Evolutionary conservation across 768 basidiomycete genomes (phyloP).

Genomic region (Coprinopsis cinerea): DNA sequence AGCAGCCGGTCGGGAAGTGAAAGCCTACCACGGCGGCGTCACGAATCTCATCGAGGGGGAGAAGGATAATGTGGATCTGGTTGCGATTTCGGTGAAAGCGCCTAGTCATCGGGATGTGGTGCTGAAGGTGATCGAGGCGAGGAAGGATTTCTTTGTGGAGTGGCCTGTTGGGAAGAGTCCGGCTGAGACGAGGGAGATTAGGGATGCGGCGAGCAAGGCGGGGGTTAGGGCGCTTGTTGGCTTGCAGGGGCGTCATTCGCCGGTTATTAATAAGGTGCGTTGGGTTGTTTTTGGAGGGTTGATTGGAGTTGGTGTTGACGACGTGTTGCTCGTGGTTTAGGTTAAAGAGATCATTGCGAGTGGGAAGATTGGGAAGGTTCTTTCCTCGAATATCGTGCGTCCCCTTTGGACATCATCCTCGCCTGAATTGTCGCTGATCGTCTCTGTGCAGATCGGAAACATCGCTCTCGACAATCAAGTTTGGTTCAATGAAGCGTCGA

Average conservation of each 20-base stretch:
- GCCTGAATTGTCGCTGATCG: too few species aligned
- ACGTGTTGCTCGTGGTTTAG: conserved; percentile 2
- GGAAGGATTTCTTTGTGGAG: conserved; percentile 33
- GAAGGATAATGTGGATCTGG: conserved; percentile 30
- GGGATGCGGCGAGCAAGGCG: conserved; percentile 20
- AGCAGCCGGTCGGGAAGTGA: conserved; percentile 18
- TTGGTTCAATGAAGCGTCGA: too few species aligned
- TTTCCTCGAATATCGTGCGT: conserved; percentile 13
- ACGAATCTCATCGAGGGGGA: conserved; percentile 10
- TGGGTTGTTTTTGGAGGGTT: too few species aligned
- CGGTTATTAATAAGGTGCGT: conserved; percentile 22
- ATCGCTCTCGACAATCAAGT: too few species aligned
- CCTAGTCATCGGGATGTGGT: conserved; percentile 22
- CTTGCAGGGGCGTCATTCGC: conserved; percentile 24
- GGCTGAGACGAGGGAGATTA: conserved; percentile 26
- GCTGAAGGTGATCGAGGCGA: conserved; percentile 25
- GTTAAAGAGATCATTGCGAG: conserved; percentile 23
- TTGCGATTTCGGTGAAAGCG: conserved; percentile 27
- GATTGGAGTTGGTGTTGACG: not conserved
- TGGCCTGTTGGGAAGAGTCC: conserved; percentile 30
- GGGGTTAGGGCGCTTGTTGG: conserved; percentile 26
- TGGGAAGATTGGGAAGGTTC: conserved; percentile 25
- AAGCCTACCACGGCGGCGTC: conserved; percentile 24
- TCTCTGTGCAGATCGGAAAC: too few species aligned
- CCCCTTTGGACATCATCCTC: too few species aligned